These are phyloP conservation scores for Drechslerella dactyloides DNA, from an alignment of 2,329 filamentous ascomycete genomes.

Conservation along the genomic window DNA sequence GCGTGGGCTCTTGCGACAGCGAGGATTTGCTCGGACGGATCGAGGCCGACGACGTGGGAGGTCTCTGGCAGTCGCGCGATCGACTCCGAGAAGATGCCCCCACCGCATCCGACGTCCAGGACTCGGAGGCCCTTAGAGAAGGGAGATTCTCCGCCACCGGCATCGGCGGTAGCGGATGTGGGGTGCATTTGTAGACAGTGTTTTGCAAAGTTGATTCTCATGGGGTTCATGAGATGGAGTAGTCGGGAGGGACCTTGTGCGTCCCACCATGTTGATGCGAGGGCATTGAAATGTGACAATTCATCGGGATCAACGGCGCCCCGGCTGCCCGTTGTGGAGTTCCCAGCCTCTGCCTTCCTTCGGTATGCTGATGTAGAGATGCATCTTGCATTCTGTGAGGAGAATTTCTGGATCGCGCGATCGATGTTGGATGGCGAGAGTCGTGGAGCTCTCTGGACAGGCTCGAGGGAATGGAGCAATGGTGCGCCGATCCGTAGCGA, in stretches of 20 bases:
- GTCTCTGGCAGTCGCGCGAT: constrained; percentile 73
- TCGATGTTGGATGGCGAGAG: neutral
- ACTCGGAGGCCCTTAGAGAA: constrained; percentile 66
- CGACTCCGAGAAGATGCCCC: constrained; percentile 92
- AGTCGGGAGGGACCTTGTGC: constrained; percentile 88
- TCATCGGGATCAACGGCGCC: constrained; percentile 86
- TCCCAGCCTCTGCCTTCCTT: constrained; percentile 13
- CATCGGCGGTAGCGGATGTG: constrained; percentile 55
- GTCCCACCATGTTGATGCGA: constrained; percentile 97
- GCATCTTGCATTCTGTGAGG: constrained; percentile 28
- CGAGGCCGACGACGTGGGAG: constrained; percentile 73
- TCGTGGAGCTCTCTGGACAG: constrained; percentile 11
- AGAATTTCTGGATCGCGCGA: constrained; percentile 4
- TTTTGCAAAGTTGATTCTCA: constrained; percentile 89
- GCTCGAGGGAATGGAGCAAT: constrained; percentile 25
- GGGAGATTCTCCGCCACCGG: constrained; percentile 58
- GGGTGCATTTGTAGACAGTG: constrained; percentile 67
- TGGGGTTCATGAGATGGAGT: constrained; percentile 96
- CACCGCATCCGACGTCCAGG: constrained; percentile 93
- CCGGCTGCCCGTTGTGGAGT: constrained; percentile 29
- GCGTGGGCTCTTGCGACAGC: constrained; percentile 78
- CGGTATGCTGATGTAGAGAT: constrained; percentile 43
- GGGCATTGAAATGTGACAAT: constrained; percentile 90
- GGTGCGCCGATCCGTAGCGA: constrained; percentile 35
- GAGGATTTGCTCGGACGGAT: constrained; percentile 76